Percentiles rank a stretch among this genome's conserved stretches.
Evolutionary conservation across 306 rosid genomes (phyloP).

Genomic region (Trifolium dubium): DNA sequence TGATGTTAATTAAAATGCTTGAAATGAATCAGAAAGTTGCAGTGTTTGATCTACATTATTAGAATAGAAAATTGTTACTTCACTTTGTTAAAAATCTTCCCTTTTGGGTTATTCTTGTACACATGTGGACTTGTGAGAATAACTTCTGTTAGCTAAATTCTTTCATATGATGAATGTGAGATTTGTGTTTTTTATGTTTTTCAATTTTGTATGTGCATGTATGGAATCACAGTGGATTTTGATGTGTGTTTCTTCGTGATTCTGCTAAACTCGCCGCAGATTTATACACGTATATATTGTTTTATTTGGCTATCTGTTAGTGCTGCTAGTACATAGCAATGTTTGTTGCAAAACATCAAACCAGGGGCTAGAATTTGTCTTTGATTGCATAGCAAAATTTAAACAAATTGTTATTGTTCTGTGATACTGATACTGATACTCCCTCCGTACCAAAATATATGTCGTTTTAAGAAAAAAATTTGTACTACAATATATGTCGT

Average conservation of each 20-base stretch:
- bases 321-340: neutral
- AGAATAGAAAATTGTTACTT: neutral
- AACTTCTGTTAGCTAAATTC: neutral
- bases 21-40: conserved; percentile 7
- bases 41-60: conserved; percentile 10
- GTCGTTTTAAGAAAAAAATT: too few relatives aligned
- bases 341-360: conserved; percentile 19
- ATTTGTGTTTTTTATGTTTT: neutral
- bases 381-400: conserved; percentile 10
- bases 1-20: conserved; percentile 6
- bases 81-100: conserved; percentile 22
- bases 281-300: neutral
- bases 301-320: neutral
- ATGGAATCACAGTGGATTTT: neutral
- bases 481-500: too few relatives aligned
- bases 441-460: too few relatives aligned
- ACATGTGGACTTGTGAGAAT: neutral
- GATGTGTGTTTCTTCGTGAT: neutral
- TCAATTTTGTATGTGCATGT: neutral
- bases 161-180: neutral
- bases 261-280: neutral
- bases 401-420: neutral
- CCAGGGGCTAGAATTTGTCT: neutral
- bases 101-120: too few relatives aligned
- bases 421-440: neutral